These are phyloP conservation scores for Galeopsis tetrahit DNA, from an alignment of 257 asterid genomes.

Conservation along the genomic window DNA sequence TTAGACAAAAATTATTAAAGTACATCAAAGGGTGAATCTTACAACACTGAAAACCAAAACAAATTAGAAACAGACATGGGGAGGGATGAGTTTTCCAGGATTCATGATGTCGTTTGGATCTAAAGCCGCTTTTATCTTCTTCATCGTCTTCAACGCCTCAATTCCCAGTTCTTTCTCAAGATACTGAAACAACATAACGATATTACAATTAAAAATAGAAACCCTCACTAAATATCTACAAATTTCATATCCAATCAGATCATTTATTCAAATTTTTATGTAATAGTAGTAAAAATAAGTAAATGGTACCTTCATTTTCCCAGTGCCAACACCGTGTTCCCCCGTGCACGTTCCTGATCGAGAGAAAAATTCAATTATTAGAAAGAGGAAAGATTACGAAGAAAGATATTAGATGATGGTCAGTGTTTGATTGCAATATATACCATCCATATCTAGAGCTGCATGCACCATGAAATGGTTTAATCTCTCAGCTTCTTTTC, in stretches of 20 bases:
- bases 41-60: not conserved
- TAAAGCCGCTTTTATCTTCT: constrained; percentile 79
- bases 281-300: not conserved
- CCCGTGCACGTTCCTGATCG: constrained; percentile 92
- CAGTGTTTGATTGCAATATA: constrained; percentile 29
- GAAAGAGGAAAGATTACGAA: not conserved
- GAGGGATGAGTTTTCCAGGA: constrained; percentile 96
- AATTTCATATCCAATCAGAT: not conserved
- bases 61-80: constrained; percentile 67
- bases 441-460: constrained; percentile 94
- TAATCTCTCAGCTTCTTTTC: constrained; percentile 85
- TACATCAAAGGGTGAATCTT: not conserved
- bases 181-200: constrained; percentile 53
- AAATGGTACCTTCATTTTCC: constrained; percentile 86
- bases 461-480: constrained; percentile 88
- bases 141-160: constrained; percentile 90
- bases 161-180: constrained; percentile 91
- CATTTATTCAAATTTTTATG: not conserved
- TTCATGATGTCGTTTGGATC: constrained; percentile 92
- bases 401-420: not conserved
- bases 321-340: constrained; percentile 98
- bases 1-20: not conserved
- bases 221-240: not conserved
- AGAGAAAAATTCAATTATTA: not conserved
- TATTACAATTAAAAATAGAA: not conserved